phyloP scores from a whole-genome alignment of 805 yeast species.

The Zygosaccharomyces bailii region DNA sequence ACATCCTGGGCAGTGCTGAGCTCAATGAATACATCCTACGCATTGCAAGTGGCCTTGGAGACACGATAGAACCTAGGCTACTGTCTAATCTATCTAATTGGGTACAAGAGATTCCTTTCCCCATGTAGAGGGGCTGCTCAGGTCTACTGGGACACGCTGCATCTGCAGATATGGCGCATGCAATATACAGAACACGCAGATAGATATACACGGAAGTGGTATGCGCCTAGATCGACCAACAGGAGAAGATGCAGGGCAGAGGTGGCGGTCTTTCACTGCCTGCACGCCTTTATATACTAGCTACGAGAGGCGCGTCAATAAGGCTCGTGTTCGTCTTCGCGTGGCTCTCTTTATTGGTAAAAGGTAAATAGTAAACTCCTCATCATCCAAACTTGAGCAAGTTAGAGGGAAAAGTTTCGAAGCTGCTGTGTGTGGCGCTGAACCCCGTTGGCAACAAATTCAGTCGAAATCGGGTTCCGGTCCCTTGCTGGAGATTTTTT shows the following conservation, averaged over 20 bases:
- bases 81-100: constrained; percentile 61
- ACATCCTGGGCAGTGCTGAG: constrained; percentile 89
- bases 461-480: not conserved
- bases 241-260: too few species aligned
- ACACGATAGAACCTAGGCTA: constrained; percentile 55
- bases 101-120: constrained; percentile 53
- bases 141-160: too few species aligned
- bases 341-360: constrained; percentile 8
- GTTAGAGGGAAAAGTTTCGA: constrained; percentile 2
- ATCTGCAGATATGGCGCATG: too few species aligned
- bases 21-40: constrained; percentile 79
- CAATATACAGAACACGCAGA: not conserved
- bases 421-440: not conserved
- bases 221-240: not conserved
- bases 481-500: constrained; percentile 1
- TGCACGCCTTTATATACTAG: not conserved
- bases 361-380: constrained; percentile 8
- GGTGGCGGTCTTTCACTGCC: too few species aligned
- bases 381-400: not conserved
- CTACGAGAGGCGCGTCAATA: constrained; percentile 7
- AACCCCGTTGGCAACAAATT: not conserved
- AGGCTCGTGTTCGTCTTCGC: constrained; percentile 8
- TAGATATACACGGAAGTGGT: not conserved
- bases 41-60: constrained; percentile 81
- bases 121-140: constrained; percentile 21